phyloP scores from a whole-genome alignment of 1,284 basidiomycete species.

The Leccinum cinnamomeum region DNA sequence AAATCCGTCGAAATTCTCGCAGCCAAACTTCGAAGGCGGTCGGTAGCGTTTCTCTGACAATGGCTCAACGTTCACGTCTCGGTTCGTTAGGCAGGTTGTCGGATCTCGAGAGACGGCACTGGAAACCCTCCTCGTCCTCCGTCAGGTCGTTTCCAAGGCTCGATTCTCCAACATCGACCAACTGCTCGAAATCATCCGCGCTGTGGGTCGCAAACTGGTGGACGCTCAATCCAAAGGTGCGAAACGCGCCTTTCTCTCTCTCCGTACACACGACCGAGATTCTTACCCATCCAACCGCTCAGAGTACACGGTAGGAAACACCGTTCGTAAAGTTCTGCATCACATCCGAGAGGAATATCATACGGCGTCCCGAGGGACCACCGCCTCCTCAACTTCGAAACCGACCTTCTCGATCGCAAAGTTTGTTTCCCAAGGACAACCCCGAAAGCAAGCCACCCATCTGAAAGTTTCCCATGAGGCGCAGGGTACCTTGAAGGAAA shows the following conservation, averaged over 20 bases:
- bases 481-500: constrained; percentile 58
- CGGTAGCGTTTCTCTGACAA: constrained; percentile 29
- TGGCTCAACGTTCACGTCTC: background rate
- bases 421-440: constrained; percentile 76
- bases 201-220: constrained; percentile 77
- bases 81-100: constrained; percentile 72
- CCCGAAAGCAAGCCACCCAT: constrained; percentile 53
- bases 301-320: constrained; percentile 96
- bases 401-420: constrained; percentile 70
- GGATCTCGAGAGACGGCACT: constrained; percentile 87
- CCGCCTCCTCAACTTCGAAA: constrained; percentile 36
- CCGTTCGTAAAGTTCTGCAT: constrained; percentile 87
- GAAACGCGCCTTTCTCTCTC: constrained; percentile 8
- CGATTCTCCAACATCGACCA: constrained; percentile 88
- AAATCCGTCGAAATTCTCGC: constrained; percentile 66
- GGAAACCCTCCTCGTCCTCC: constrained; percentile 85
- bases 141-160: constrained; percentile 86
- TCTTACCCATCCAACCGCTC: constrained; percentile 1
- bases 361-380: constrained; percentile 52
- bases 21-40: constrained; percentile 67
- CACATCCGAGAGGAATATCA: constrained; percentile 93
- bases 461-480: constrained; percentile 48
- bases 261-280: background rate
- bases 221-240: constrained; percentile 93
- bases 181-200: constrained; percentile 77